Evolutionary conservation across 2,329 filamentous ascomycete genomes (phyloP).

Genomic region (Aspergillus phoenicis): DNA sequence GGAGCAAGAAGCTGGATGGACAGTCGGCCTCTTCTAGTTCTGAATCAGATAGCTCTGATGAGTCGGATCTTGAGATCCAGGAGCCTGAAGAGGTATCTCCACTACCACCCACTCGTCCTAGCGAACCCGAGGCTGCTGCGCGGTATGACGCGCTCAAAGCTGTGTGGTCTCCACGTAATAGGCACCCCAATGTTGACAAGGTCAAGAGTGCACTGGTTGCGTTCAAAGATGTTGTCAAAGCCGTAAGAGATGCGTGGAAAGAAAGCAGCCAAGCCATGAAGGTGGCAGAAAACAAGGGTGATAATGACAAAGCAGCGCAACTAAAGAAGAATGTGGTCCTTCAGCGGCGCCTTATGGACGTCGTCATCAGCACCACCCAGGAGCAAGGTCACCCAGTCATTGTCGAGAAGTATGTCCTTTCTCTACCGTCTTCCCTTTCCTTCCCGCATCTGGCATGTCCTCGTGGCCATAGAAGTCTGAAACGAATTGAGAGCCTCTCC

Average conservation of each 20-base stretch:
- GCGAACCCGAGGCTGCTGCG: conserved; percentile 55
- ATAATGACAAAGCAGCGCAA: conserved; percentile 55
- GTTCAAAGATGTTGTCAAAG: conserved; percentile 62
- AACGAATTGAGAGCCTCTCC: conserved; percentile 39
- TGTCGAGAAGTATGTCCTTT: conserved; percentile 52
- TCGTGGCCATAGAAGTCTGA: conserved; percentile 39
- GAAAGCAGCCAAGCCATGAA: conserved; percentile 58
- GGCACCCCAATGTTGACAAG: conserved; percentile 51
- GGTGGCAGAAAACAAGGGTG: conserved; percentile 60
- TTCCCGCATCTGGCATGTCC: conserved; percentile 28
- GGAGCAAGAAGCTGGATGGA: conserved; percentile 27
- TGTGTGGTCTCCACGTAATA: conserved; percentile 61
- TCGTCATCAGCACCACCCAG: conserved; percentile 48
- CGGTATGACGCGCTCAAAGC: conserved; percentile 64
- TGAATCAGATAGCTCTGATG: conserved; percentile 52
- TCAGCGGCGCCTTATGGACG: conserved; percentile 60
- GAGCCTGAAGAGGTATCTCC: conserved; percentile 58
- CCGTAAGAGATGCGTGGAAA: conserved; percentile 65
- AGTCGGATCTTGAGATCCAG: conserved; percentile 55
- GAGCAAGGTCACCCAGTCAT: conserved; percentile 50
- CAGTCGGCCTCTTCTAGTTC: conserved; percentile 50
- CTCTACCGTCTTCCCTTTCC: conserved; percentile 17
- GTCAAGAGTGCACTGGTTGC: conserved; percentile 58
- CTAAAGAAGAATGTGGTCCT: conserved; percentile 60
- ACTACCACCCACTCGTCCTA: conserved; percentile 55